Evolutionary conservation across 129 eudicot genomes (phyloP).

Genomic region (Cynara cardunculus): DNA sequence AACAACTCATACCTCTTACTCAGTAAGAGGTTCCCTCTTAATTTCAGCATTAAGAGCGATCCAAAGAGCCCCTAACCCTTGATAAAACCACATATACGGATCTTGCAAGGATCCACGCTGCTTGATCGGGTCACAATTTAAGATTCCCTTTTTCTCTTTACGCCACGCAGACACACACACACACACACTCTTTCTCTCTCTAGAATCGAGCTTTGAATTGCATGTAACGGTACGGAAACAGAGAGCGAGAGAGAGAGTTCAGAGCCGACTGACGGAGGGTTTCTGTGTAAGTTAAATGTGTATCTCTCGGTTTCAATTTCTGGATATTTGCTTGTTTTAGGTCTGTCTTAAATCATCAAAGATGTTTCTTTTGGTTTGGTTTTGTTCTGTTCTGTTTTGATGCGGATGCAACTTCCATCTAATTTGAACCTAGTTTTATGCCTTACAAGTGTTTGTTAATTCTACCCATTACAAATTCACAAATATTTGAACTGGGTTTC

Average conservation of each 20-base stretch:
- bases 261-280: not conserved
- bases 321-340: not conserved
- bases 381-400: not conserved
- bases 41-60: no score
- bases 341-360: not conserved
- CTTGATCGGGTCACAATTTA: conserved; percentile 14
- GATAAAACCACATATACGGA: not conserved
- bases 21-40: no score
- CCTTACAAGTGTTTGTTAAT: not conserved
- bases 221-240: conserved; percentile 15
- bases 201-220: conserved; percentile 18
- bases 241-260: not conserved
- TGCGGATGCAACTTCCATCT: not conserved
- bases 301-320: not conserved
- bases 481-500: not conserved
- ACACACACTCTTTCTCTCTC: not conserved
- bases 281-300: conserved; percentile 14
- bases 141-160: not conserved
- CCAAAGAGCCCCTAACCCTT: no score
- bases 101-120: conserved; percentile 8
- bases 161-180: conserved; percentile 1
- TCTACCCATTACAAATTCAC: not conserved
- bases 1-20: no score
- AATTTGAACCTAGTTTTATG: not conserved
- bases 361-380: not conserved